Evolutionary conservation across 2,329 filamentous ascomycete species (phyloP).

Genomic region (Coccinonectria pachysandricola): DNA sequence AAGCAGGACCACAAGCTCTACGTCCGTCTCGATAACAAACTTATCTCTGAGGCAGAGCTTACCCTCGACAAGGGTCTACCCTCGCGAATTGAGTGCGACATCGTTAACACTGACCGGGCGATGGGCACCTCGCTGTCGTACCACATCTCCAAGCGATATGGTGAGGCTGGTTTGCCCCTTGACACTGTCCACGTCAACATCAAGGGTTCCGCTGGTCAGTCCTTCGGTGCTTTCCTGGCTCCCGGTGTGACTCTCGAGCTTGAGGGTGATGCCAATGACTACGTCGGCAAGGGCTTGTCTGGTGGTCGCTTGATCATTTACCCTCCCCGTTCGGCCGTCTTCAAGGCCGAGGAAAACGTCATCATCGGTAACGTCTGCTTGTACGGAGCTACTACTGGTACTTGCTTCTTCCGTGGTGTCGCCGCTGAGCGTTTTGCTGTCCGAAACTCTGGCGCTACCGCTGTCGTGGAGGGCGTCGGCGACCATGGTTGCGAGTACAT

Average conservation of each 20-base stretch:
- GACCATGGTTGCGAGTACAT: slow-evolving; percentile 98
- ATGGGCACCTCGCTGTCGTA: slow-evolving; percentile 92
- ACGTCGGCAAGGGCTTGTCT: slow-evolving; percentile 91
- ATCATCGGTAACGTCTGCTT: slow-evolving; percentile 90
- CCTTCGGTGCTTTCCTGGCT: slow-evolving; percentile 88
- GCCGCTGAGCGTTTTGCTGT: slow-evolving; percentile 95
- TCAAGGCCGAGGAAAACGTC: slow-evolving; percentile 93
- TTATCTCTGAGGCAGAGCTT: slow-evolving; percentile 89
- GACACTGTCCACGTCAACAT: slow-evolving; percentile 96
- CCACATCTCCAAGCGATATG: slow-evolving; percentile 87
- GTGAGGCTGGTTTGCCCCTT: slow-evolving; percentile 76
- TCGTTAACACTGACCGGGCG: slow-evolving; percentile 92
- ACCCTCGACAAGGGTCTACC: slow-evolving; percentile 91
- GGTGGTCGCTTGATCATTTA: slow-evolving; percentile 91
- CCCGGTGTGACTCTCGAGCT: slow-evolving; percentile 90
- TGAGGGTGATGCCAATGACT: slow-evolving; percentile 93
- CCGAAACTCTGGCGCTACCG: slow-evolving; percentile 88
- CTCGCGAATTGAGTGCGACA: slow-evolving; percentile 86
- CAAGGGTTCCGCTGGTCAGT: slow-evolving; percentile 91
- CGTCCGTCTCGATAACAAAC: slow-evolving; percentile 88
- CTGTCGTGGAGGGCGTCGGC: slow-evolving; percentile 93
- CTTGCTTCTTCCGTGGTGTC: slow-evolving; percentile 93
- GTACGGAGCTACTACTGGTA: slow-evolving; percentile 85
- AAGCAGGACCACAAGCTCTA: slow-evolving; percentile 96
- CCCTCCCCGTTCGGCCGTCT: slow-evolving; percentile 78